These are phyloP conservation scores for Umbilicus rupestris DNA, from an alignment of 164 flowering plant genomes.

Conservation along the genomic window DNA sequence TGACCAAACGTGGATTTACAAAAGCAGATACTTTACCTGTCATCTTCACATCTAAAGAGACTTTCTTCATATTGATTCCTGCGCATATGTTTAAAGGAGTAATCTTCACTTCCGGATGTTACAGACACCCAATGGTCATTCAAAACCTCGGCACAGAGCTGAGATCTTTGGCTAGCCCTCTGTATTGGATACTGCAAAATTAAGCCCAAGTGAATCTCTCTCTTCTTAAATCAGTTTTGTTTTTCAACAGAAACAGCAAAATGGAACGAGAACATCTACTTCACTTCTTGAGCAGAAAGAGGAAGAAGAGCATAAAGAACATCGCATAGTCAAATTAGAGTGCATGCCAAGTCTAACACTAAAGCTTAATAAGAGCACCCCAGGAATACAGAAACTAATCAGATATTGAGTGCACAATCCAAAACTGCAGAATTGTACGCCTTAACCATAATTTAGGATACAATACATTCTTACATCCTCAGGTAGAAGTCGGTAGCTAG, in stretches of 20 bases:
- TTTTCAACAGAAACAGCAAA: background rate
- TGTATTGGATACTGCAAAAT: constrained; percentile 53
- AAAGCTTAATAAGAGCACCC: background rate
- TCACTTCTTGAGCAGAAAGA: background rate
- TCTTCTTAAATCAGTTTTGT: background rate
- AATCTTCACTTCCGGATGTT: constrained; percentile 76
- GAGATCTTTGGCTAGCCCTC: constrained; percentile 52
- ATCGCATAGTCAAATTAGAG: background rate
- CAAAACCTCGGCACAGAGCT: constrained; percentile 50
- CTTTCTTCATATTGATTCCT: constrained; percentile 72
- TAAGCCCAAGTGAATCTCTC: background rate
- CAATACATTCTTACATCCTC: constrained; percentile 34
- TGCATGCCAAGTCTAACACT: background rate
- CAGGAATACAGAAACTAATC: background rate
- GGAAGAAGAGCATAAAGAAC: background rate
- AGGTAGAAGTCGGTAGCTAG: constrained; percentile 68
- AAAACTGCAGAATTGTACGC: background rate
- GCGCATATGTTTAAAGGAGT: constrained; percentile 76
- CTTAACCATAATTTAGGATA: background rate
- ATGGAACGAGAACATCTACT: background rate
- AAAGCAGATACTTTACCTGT: constrained; percentile 26
- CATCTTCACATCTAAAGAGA: constrained; percentile 72
- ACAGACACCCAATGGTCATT: constrained; percentile 79
- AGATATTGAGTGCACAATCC: background rate
- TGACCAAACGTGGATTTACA: too few species aligned